Conservation (phyloP, 148 eudicot species). For the Camellia sinensis region DNA sequence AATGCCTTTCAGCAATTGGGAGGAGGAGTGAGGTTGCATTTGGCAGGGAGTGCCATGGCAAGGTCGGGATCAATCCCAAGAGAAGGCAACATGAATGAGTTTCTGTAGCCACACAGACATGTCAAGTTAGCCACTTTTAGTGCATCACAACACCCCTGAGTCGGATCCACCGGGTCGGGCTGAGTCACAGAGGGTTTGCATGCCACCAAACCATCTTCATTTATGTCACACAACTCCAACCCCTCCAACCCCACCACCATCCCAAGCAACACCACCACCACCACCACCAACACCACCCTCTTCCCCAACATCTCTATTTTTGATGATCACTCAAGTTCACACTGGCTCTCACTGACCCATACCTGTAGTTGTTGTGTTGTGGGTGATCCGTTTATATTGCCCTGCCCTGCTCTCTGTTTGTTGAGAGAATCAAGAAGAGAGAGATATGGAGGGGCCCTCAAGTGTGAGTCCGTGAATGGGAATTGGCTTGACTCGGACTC, state of each 20-base stretch:
- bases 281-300: background rate
- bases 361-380: background rate
- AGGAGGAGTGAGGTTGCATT: conserved; percentile 39
- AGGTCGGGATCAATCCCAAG: conserved; percentile 46
- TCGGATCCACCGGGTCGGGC: conserved; percentile 33
- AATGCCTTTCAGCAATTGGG: conserved; percentile 17
- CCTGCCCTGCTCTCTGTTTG: too few species aligned
- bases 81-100: conserved; percentile 36
- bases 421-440: too few species aligned
- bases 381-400: background rate
- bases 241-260: conserved; percentile 8
- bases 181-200: conserved; percentile 34
- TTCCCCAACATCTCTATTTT: background rate
- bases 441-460: background rate
- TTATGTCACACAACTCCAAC: conserved; percentile 28
- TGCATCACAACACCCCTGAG: conserved; percentile 33
- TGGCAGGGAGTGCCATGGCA: conserved; percentile 37
- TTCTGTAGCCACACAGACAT: conserved; percentile 33
- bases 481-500: conserved; percentile 15
- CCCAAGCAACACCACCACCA: conserved; percentile 1
- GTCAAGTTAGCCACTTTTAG: conserved; percentile 30
- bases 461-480: conserved; percentile 17
- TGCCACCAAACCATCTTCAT: conserved; percentile 27
- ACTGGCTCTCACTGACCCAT: too few species aligned
- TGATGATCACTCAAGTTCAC: background rate